Evolutionary conservation across 78 protist species (phyloP).

Genomic region (Speleostelium caveatum): DNA sequence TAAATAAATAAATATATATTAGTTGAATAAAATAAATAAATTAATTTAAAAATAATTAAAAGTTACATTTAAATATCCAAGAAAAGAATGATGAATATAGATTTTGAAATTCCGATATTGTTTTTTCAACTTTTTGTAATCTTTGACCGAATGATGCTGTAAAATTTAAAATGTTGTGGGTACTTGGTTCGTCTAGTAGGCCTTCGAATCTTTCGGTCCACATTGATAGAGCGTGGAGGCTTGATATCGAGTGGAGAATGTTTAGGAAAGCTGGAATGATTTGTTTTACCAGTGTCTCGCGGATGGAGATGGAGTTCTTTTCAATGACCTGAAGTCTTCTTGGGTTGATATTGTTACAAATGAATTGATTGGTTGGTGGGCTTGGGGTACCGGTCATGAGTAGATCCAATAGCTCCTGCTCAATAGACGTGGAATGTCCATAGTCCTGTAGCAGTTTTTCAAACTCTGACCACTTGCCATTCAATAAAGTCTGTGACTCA

Average conservation of each 20-base stretch:
- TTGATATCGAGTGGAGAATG: neutral
- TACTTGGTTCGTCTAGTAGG: neutral
- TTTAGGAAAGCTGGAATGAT: neutral
- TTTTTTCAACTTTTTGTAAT: neutral
- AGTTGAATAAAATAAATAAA: no score
- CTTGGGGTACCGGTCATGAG: constrained; percentile 57
- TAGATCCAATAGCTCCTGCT: constrained; percentile 31
- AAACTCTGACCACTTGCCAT: constrained; percentile 6
- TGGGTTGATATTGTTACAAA: constrained; percentile 9
- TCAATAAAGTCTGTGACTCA: neutral
- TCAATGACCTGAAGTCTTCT: neutral
- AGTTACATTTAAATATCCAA: constrained; percentile 24
- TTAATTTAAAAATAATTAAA: no score
- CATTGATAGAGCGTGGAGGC: neutral
- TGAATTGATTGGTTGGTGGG: constrained; percentile 29
- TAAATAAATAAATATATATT: no score
- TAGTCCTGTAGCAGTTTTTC: constrained; percentile 20
- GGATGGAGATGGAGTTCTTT: neutral
- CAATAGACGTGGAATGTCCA: constrained; percentile 36
- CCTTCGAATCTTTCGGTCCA: constrained; percentile 3
- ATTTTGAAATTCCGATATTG: neutral
- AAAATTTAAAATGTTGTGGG: neutral
- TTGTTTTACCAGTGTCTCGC: neutral
- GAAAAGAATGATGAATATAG: constrained; percentile 25
- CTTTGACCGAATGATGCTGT: constrained; percentile 18